Base-by-base conservation (phyloP, 257 asterid species). In the Nicotiana otophora region DNA sequence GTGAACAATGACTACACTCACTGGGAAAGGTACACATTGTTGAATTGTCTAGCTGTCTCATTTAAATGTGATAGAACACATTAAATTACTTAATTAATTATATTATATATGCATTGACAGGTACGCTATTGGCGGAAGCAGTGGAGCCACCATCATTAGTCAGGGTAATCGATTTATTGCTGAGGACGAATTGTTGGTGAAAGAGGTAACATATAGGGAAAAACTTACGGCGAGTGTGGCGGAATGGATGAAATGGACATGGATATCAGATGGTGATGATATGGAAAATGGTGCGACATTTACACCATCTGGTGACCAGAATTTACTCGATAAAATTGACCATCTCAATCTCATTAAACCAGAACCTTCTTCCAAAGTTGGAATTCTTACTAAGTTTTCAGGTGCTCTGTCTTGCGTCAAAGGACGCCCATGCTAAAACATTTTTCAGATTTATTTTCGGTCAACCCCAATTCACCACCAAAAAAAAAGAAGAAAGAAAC, bases 1-100 rank as follows among this genome's bases (percentile, higher is more conserved):
- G 87, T 84, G 15, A 87, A 87, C 88, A 87, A 87, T 70, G 90
- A 87, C 74, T 87, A 87, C 63, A 87, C 90, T 65, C 87, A 87
- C 31, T 87, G 90, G 90, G 86, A 84, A 60, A 87, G 83, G 90
- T 87, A 84, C 17, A 2, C 2, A 84, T 84, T 14, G 61, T 86
- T 19, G 87, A 67, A 33, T 2, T 10, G 9, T 33, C 4, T 26
- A 62, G 0, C 36, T 19, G 14, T 61, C 66, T 20, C 31, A 39
- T 39, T 39, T 39, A 39, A 39, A 42, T 39, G 0, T 1, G 42
- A 1, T 36, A 6, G 7, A 36, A 36, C 5, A 34, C 0, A 34
- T 36, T 53, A 53, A 53, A 53, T 12, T 53, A 55, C 20, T 5
- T 16, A 5, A 10, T 5, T 16, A 17, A 57, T 57, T 57, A 57